Conservation (phyloP, 2,329 filamentous ascomycete genomes). For the Alternaria novae-zelandiae region DNA sequence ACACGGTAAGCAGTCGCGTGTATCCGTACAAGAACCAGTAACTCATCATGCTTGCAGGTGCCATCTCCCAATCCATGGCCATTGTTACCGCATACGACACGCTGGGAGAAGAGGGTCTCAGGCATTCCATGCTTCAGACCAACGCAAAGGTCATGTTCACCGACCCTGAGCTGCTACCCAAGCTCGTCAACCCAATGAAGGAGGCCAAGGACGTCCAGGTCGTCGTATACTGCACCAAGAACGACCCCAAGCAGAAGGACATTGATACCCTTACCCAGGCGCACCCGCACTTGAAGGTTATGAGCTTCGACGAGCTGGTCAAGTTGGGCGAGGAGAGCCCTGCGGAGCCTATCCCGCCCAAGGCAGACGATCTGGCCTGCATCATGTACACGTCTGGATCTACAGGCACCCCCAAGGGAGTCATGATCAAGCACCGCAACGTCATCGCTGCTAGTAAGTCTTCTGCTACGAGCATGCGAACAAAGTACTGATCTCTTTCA, state of each 20-base stretch:
- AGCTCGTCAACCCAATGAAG: slow-evolving; percentile 60
- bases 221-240: slow-evolving; percentile 65
- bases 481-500: slow-evolving; percentile 24
- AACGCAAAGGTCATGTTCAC: slow-evolving; percentile 83
- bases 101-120: slow-evolving; percentile 81
- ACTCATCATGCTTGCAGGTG: slow-evolving; percentile 52
- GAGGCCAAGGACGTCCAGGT: slow-evolving; percentile 63
- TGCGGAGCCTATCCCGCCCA: slow-evolving; percentile 73
- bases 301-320: slow-evolving; percentile 63
- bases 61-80: slow-evolving; percentile 81
- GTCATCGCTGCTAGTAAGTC: slow-evolving; percentile 77
- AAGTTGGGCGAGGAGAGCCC: slow-evolving; percentile 69
- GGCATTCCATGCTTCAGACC: slow-evolving; percentile 85
- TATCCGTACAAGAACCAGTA: not conserved
- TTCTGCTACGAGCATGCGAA: not conserved
- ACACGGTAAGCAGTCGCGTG: slow-evolving; percentile 60
- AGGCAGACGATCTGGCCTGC: slow-evolving; percentile 80
- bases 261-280: slow-evolving; percentile 62
- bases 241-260: slow-evolving; percentile 59
- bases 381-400: slow-evolving; percentile 86
- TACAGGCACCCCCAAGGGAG: slow-evolving; percentile 88
- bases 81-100: slow-evolving; percentile 97
- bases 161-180: slow-evolving; percentile 74
- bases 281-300: slow-evolving; percentile 59
- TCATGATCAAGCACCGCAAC: slow-evolving; percentile 78